A percentile compares a stretch with the other conserved stretches of the same genome.
Evolutionary conservation across 352 stramenopile species (phyloP).

Genomic region (Phytophthora macrochlamydospora): DNA sequence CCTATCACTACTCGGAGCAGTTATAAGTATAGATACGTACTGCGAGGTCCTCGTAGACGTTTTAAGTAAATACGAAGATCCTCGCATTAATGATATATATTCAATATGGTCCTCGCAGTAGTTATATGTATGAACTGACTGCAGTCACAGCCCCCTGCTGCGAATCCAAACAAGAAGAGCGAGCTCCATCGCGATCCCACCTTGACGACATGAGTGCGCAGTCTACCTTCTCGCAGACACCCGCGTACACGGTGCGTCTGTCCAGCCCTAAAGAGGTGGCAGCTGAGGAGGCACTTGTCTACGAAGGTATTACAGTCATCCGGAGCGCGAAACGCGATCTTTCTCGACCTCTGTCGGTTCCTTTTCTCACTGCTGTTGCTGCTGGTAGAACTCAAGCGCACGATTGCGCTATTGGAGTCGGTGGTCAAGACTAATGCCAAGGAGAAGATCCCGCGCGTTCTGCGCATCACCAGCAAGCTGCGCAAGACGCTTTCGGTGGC

Average conservation of each 20-base stretch:
- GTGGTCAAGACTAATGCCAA: slow-evolving; percentile 87
- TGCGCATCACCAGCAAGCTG: slow-evolving; percentile 81
- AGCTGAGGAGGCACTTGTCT: slow-evolving; percentile 64
- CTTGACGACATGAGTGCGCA: slow-evolving; percentile 57
- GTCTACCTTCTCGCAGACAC: slow-evolving; percentile 81
- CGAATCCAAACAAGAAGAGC: too few relatives aligned
- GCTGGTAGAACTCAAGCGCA: slow-evolving; percentile 73
- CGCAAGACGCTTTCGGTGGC: slow-evolving; percentile 74
- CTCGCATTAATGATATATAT: too few relatives aligned
- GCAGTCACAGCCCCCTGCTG: too few relatives aligned
- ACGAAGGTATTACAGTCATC: slow-evolving; percentile 47
- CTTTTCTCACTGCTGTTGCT: slow-evolving; percentile 17
- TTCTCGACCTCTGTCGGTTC: not conserved
- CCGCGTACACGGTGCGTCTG: slow-evolving; percentile 51
- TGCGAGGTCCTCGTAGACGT: too few relatives aligned
- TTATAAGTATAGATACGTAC: too few relatives aligned
- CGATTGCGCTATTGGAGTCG: slow-evolving; percentile 69
- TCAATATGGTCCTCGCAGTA: too few relatives aligned
- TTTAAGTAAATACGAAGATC: too few relatives aligned
- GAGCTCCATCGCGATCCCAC: not conserved
- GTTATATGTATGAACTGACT: too few relatives aligned
- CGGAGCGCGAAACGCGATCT: slow-evolving; percentile 13
- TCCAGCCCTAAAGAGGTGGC: slow-evolving; percentile 54
- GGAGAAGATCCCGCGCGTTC: slow-evolving; percentile 82
- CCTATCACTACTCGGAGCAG: too few relatives aligned